Evolutionary conservation across 75 land plant genomes (phyloP).

Genomic region (Azolla pinnata): DNA sequence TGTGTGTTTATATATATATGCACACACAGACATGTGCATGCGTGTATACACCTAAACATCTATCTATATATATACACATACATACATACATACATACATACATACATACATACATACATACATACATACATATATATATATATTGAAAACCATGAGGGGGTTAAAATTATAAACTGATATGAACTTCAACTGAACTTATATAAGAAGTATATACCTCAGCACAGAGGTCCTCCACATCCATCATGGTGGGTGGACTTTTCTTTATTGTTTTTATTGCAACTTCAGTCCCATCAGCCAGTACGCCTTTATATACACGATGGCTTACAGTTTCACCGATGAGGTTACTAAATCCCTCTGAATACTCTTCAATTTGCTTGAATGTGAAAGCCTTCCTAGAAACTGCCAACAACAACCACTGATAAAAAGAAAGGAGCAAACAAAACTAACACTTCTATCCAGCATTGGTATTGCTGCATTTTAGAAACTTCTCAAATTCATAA

Average conservation of each 20-base stretch:
- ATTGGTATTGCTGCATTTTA: too few relatives aligned
- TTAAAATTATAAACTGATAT: neutral
- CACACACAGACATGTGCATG: too few relatives aligned
- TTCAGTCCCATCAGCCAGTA: slow-evolving; percentile 28
- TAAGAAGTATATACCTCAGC: slow-evolving; percentile 3
- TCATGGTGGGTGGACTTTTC: slow-evolving; percentile 2
- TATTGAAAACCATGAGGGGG: neutral
- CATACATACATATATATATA: too few relatives aligned
- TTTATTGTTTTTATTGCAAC: slow-evolving; percentile 23
- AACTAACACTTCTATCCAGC: too few relatives aligned
- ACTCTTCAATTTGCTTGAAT: slow-evolving; percentile 16
- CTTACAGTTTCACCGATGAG: slow-evolving; percentile 15
- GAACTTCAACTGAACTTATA: neutral
- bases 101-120: too few relatives aligned
- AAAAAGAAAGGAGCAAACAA: too few relatives aligned
- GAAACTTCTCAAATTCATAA: too few relatives aligned
- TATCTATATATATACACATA: too few relatives aligned
- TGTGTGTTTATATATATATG: too few relatives aligned
- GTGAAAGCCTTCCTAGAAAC: slow-evolving; percentile 13
- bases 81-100: too few relatives aligned
- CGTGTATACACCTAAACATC: too few relatives aligned
- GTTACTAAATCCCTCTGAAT: slow-evolving; percentile 31
- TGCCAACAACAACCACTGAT: too few relatives aligned
- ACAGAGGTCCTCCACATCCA: slow-evolving; percentile 17
- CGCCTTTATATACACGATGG: slow-evolving; percentile 20